phyloP scores from a whole-genome alignment of 2,329 filamentous ascomycete species.

The Ophiostoma angusticollis region DNA sequence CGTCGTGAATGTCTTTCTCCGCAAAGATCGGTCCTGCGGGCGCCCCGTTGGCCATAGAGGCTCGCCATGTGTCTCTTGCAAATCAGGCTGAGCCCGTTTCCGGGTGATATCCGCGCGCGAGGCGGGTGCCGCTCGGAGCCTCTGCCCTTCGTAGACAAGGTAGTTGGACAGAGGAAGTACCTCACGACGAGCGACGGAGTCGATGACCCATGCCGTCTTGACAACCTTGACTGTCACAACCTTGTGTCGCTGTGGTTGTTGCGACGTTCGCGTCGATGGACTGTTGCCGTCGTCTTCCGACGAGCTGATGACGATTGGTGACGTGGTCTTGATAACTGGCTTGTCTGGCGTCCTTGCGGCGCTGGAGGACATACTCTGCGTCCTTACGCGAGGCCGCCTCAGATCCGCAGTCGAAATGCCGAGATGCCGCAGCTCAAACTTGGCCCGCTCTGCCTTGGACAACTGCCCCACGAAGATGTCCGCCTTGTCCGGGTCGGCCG shows the following conservation, averaged over 20 bases:
- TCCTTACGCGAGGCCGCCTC: background rate
- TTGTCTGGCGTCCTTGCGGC: conserved; percentile 11
- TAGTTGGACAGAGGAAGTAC: conserved; percentile 38
- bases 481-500: conserved; percentile 60
- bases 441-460: conserved; percentile 53
- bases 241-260: too few relatives aligned
- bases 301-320: conserved; percentile 9
- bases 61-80: background rate
- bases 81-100: conserved; percentile 19
- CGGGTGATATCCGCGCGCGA: conserved; percentile 17
- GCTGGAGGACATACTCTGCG: background rate
- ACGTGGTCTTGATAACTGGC: background rate
- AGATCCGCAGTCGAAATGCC: conserved; percentile 47
- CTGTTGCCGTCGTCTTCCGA: conserved; percentile 16
- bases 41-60: background rate
- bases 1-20: background rate
- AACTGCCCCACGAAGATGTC: conserved; percentile 64
- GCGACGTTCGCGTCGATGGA: background rate
- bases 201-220: conserved; percentile 45
- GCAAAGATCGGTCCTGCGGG: background rate
- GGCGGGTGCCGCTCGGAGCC: background rate
- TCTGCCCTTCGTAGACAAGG: conserved; percentile 39
- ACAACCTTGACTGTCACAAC: conserved; percentile 32
- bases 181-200: conserved; percentile 32
- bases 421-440: conserved; percentile 61